A percentile compares a stretch with the other conserved stretches of the same genome.
phyloP scores from a whole-genome alignment of 1,284 basidiomycete species.

The Boletus semigastroideus region DNA sequence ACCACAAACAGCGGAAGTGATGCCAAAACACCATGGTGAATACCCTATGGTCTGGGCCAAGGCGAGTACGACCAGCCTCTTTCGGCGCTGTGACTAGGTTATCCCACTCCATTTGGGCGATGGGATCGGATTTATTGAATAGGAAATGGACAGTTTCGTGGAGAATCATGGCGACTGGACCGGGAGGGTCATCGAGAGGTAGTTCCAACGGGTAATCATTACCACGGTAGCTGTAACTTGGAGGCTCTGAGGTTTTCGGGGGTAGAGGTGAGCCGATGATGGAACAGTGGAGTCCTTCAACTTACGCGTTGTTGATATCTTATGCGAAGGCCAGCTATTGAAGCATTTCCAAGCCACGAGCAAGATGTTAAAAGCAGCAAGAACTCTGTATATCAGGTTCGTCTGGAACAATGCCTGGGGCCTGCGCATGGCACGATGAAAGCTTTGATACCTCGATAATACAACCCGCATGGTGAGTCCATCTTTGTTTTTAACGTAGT shows the following conservation, averaged over 20 bases:
- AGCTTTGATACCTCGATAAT: no score
- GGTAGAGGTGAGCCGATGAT: background rate
- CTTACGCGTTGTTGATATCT: background rate
- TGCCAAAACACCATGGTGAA: conserved; percentile 13
- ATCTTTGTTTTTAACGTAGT: no score
- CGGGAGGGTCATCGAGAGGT: background rate
- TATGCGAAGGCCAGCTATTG: background rate
- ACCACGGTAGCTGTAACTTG: conserved; percentile 9
- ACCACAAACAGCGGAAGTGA: conserved; percentile 16
- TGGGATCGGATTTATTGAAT: conserved; percentile 7
- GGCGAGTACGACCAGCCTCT: conserved; percentile 10
- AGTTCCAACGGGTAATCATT: conserved; percentile 10
- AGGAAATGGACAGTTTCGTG: conserved; percentile 14
- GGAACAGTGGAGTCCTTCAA: background rate
- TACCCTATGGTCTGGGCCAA: conserved; percentile 12
- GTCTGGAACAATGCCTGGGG: background rate
- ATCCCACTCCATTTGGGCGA: conserved; percentile 10
- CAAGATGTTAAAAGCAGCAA: conserved; percentile 7
- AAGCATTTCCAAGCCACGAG: conserved; percentile 9
- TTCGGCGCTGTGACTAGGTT: conserved; percentile 8
- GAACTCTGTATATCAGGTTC: background rate
- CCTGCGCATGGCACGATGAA: no score
- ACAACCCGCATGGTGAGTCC: no score
- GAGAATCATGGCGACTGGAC: conserved; percentile 8
- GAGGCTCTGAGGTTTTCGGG: background rate